Percentiles rank a stretch among this genome's conserved stretches.
Conservation (phyloP, 2,329 filamentous ascomycete genomes). For the Periconia sp. region DNA sequence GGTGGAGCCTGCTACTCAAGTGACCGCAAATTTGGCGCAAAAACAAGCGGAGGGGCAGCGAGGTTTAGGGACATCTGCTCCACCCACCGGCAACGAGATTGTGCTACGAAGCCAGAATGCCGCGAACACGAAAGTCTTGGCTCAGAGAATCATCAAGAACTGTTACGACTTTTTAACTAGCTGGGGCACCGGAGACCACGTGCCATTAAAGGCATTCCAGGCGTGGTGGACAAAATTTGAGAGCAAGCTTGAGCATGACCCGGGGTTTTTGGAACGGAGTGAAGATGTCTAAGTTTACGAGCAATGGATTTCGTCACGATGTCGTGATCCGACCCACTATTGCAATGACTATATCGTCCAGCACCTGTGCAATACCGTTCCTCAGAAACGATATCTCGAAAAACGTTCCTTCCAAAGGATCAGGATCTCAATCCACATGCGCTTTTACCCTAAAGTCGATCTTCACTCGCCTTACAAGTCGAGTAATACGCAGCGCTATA, state of each 20-base stretch:
- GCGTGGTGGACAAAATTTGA: conserved; percentile 99
- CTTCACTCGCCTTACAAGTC: conserved; percentile 48
- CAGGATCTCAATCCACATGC: conserved; percentile 11
- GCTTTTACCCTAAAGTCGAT: conserved; percentile 43
- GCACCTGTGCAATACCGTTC: conserved; percentile 46
- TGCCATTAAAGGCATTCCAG: conserved; percentile 92
- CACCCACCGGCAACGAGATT: conserved; percentile 35
- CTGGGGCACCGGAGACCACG: conserved; percentile 79
- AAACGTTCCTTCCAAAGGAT: conserved; percentile 18
- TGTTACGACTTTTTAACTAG: conserved; percentile 95
- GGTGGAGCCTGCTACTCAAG: conserved; percentile 73
- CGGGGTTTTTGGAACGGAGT: conserved; percentile 80
- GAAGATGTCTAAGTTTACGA: conserved; percentile 42
- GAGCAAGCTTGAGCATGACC: conserved; percentile 78
- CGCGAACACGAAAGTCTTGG: conserved; percentile 74
- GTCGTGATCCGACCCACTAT: conserved; percentile 35
- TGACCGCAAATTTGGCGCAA: conserved; percentile 68
- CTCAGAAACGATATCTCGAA: conserved; percentile 38
- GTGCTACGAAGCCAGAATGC: conserved; percentile 42
- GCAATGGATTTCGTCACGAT: too few species aligned
- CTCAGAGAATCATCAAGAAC: conserved; percentile 92
- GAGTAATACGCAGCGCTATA: conserved; percentile 49
- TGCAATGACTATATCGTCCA: conserved; percentile 47
- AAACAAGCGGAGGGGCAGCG: conserved; percentile 47
- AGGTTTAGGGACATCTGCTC: conserved; percentile 29